Evolutionary conservation across 331 rosid species (phyloP).

Genomic region (Acacia pycnantha): DNA sequence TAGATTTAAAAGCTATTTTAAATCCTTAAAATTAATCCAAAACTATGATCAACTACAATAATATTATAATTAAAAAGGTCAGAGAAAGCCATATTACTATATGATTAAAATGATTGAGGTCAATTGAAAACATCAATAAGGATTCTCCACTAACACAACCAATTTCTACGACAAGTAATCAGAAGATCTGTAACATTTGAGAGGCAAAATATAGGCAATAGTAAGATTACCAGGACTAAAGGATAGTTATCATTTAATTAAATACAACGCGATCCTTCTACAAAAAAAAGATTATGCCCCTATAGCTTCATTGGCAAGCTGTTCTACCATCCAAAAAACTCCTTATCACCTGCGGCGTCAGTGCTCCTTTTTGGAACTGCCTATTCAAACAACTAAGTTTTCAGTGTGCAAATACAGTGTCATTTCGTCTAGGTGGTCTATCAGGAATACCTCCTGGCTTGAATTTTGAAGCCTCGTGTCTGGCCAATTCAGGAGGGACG

Average conservation of each 20-base stretch:
- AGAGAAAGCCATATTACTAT: background rate
- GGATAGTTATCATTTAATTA: conserved; percentile 12
- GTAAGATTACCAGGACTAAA: conserved; percentile 17
- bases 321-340: conserved; percentile 8
- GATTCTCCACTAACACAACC: conserved; percentile 14
- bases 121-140: conserved; percentile 23
- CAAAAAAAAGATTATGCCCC: conserved; percentile 30
- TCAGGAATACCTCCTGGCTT: conserved; percentile 59
- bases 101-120: conserved; percentile 15
- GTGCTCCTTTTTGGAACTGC: conserved; percentile 2
- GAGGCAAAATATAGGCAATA: conserved; percentile 28
- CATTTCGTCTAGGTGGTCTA: conserved; percentile 62
- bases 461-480: conserved; percentile 62
- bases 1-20: background rate
- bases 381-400: conserved; percentile 19
- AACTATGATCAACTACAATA: background rate
- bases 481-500: conserved; percentile 26
- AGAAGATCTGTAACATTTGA: conserved; percentile 22
- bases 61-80: background rate
- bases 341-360: background rate
- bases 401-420: conserved; percentile 67
- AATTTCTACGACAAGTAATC: conserved; percentile 34
- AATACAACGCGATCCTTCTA: conserved; percentile 26
- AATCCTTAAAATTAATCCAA: background rate
- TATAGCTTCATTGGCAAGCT: conserved; percentile 30